Evolutionary conservation across 108 stramenopile species (phyloP), one percentile per base, ranked within the genome.

Genomic region (Cyclotella baltica): DNA sequence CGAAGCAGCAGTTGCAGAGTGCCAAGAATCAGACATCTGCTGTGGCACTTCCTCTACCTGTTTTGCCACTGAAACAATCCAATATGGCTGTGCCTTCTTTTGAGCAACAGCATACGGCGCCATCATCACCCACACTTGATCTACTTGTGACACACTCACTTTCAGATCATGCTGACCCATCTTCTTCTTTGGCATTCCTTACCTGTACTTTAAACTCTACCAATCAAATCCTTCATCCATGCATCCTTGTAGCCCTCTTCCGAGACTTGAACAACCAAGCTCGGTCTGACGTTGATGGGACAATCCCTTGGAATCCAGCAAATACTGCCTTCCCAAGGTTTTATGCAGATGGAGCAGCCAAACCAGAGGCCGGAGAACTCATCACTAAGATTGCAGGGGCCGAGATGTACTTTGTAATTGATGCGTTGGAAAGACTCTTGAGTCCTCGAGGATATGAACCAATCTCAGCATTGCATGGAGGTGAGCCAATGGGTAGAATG

Each of bases 1-100:
- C 87, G 35, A 84, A 89, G 23, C 50, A 77, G 50, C 89, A 90
- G 61, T 59, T 90, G 20, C 58, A 76, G 47, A 83, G 89, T 63
- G 88, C 90, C 36, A 88, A 90, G 76, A 70, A 73, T 27, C 87
- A 88, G 10, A 63, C 66, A 51, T 53, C 33, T 48, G 73, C 40
- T 34, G 75, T 62, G 33, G 64, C 75, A 3, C 6, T 67, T 3
- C 61, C 62, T 53, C 73, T 63, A 34, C 48, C 65, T 4, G 48
- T 50, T 20, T 11, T 40, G 19, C 20, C 62, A n/a, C n/a, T n/a
- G 2, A 67, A 28, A 29, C 48, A 20, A 5, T 50, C 63, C 35
- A 51, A 37, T 16, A 43, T 61, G 43, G 53, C 33, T 22, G 57
- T 28, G 6, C 10, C 57, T 5, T 28, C 13, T 22, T 16, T n/a